Evolutionary conservation across 2,329 filamentous ascomycete genomes (phyloP).

Genomic region (Fusarium siculi): DNA sequence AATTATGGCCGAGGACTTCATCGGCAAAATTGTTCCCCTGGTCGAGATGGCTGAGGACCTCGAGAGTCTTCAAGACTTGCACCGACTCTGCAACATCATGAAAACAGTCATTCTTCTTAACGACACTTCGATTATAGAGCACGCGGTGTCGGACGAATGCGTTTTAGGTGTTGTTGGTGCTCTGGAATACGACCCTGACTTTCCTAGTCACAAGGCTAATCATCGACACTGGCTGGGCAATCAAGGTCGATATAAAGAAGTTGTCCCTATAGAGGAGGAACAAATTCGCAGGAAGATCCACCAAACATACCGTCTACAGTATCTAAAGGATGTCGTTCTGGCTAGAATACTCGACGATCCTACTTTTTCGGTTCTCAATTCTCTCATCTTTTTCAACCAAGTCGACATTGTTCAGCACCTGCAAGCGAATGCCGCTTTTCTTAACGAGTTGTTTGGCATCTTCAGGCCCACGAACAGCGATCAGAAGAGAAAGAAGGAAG

Average conservation of each 20-base stretch:
- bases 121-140: constrained; percentile 93
- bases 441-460: constrained; percentile 88
- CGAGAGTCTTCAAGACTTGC: constrained; percentile 86
- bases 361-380: constrained; percentile 97
- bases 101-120: constrained; percentile 95
- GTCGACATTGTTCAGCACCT: constrained; percentile 97
- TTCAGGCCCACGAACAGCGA: constrained; percentile 75
- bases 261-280: constrained; percentile 88
- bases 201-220: constrained; percentile 96
- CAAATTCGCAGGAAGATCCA: constrained; percentile 90
- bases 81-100: constrained; percentile 96
- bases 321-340: constrained; percentile 97
- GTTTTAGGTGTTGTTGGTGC: constrained; percentile 94
- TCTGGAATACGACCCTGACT: constrained; percentile 97
- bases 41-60: constrained; percentile 91
- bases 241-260: constrained; percentile 92
- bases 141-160: constrained; percentile 88
- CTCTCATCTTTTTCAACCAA: constrained; percentile 98
- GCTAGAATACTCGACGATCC: constrained; percentile 96
- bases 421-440: constrained; percentile 81
- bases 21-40: constrained; percentile 84
- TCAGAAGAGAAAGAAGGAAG: constrained; percentile 85
- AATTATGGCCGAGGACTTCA: constrained; percentile 86
- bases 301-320: constrained; percentile 94
- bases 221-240: constrained; percentile 93